Conservation (phyloP, 305 asterid genomes). For the Fraxinus greggii region DNA sequence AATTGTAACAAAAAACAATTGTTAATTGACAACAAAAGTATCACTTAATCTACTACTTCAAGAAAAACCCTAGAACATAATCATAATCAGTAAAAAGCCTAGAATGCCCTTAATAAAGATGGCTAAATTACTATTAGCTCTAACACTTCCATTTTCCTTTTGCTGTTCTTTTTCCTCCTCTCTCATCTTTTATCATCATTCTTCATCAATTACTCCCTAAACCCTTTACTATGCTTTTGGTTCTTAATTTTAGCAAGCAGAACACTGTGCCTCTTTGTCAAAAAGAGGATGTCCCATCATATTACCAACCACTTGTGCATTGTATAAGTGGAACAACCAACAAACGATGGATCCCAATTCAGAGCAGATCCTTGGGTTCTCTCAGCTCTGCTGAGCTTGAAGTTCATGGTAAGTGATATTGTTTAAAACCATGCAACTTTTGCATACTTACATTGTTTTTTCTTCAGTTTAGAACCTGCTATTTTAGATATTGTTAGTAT, state of each 20-base stretch:
- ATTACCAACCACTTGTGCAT: slow-evolving; percentile 64
- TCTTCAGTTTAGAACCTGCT: slow-evolving; percentile 16
- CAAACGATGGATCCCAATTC: slow-evolving; percentile 79
- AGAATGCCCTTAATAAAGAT: not conserved
- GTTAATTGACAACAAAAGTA: no score
- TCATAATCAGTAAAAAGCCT: not conserved
- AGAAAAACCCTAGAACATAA: not conserved
- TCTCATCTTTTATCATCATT: not conserved
- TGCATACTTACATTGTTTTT: slow-evolving; percentile 12
- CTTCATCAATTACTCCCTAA: slow-evolving; percentile 9
- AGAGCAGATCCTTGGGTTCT: slow-evolving; percentile 52
- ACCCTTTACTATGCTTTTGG: slow-evolving; percentile 20
- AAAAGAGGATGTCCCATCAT: slow-evolving; percentile 67
- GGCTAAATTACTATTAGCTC: not conserved
- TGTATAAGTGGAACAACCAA: slow-evolving; percentile 73
- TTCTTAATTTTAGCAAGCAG: slow-evolving; percentile 40
- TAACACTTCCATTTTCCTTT: not conserved
- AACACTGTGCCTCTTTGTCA: slow-evolving; percentile 57
- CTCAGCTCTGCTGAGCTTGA: slow-evolving; percentile 51
- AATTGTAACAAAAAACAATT: no score
- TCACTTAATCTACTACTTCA: no score
- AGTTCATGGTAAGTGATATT: slow-evolving; percentile 57
- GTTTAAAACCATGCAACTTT: slow-evolving; percentile 4
- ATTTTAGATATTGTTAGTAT: slow-evolving; percentile 1
- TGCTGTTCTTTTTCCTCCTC: not conserved